Evolutionary conservation across 495 filamentous ascomycete species (phyloP), one percentile per base, ranked within the genome.

Genomic region (Recurvomyces mirabilis): DNA sequence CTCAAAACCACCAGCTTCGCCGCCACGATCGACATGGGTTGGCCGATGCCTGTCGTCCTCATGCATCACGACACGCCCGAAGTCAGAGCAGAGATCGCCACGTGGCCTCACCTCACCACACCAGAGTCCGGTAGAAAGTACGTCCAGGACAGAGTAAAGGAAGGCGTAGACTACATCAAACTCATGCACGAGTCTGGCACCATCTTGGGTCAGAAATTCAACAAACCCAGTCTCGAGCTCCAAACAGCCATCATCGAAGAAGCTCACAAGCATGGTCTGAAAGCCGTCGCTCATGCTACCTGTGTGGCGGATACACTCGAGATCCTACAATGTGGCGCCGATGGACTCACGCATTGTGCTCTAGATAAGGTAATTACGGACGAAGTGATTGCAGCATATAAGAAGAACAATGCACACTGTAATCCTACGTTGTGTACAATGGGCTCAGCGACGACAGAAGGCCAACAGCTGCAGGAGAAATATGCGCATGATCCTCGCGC

Each of bases 121-220:
- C 38, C 50, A 12, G 54, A 54, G 41, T 53, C 55, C 22, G 62
- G 55, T 1, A 30, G 43, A 9, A 42, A 52, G 33, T 65, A 59
- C 36, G 47, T 61, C 23, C 46, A 45, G 24, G 30, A 54, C 26
- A 29, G 50, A 26, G 21, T 60, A 38, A 43, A 54, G 36, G 54
- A 50, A 44, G 33, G 40, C 34, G 40, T 52, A 1, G 57, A 63
- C 43, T 65, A 65, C 37, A 59, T 63, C 53, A 65, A 65, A 38
- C 49, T 65, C 37, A 61, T 65, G 56, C 58, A 62, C 41, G 62
- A 65, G 38, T 56, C 51, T 22, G 61, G 61, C 1, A 38, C 6
- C 5, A 30, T 41, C 1, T 46, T 63, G 46, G 59, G 57, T 3
- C 25, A 39, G 25, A 21, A 55, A 6, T 55, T 62, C 22, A 38